Evolutionary conservation across 495 filamentous ascomycete species (phyloP).

Genomic region (Talaromyces ruber): DNA sequence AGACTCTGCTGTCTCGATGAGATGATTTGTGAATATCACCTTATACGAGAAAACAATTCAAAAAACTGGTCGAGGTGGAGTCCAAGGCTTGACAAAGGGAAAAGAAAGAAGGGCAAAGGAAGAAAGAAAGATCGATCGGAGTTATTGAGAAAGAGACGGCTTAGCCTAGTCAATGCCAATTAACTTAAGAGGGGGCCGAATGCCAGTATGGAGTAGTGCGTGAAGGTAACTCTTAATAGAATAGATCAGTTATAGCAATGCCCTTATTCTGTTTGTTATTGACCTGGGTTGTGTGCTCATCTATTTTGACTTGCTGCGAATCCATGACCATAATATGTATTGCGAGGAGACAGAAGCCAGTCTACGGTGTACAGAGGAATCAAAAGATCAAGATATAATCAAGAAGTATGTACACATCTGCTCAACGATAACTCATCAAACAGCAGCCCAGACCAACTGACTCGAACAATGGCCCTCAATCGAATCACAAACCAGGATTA

Average conservation of each 20-base stretch:
- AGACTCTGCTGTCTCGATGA: not conserved
- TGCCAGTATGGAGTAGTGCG: not conserved
- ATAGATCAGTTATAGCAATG: not conserved
- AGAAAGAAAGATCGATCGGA: not conserved
- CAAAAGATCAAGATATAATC: not conserved
- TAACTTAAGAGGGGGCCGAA: not conserved
- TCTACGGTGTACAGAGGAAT: not conserved
- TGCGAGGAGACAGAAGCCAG: not conserved
- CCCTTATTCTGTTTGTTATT: not conserved
- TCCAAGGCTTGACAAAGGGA: not conserved
- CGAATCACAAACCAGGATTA: not conserved
- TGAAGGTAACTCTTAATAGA: not conserved
- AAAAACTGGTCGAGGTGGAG: not conserved
- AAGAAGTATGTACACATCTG: not conserved
- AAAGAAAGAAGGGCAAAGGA: not conserved
- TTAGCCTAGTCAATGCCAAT: not conserved
- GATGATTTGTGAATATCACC: not conserved
- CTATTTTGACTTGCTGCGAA: not conserved
- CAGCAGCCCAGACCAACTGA: not conserved
- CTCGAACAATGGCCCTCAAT: not conserved
- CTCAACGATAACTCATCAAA: not conserved
- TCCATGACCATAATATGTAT: not conserved
- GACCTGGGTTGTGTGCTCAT: not conserved
- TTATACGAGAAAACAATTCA: too few relatives aligned
- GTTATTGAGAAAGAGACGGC: not conserved